A percentile compares a stretch with the other conserved stretches of the same genome.
These are phyloP conservation scores for Dothistroma pini DNA, from an alignment of 2,329 filamentous ascomycete species.

Conservation along the genomic window DNA sequence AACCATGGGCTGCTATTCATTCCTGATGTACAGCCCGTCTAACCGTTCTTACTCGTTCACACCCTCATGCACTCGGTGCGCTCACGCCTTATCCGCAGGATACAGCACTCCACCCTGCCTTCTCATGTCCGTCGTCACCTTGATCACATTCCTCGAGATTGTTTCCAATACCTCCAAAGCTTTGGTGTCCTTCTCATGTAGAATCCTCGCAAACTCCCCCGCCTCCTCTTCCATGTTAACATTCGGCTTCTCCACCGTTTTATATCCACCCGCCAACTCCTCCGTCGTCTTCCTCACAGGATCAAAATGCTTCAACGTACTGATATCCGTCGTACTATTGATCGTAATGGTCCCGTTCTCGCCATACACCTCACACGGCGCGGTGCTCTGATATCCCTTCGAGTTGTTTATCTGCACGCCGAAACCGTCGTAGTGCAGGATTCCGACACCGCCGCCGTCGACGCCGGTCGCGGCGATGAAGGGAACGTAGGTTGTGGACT, in stretches of 20 bases:
- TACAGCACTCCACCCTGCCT: constrained; percentile 45
- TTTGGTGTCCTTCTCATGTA: constrained; percentile 39
- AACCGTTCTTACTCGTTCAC: no score
- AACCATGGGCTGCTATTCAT: no score
- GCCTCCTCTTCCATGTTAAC: constrained; percentile 49
- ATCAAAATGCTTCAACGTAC: constrained; percentile 40
- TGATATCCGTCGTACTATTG: constrained; percentile 46
- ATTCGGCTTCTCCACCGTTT: constrained; percentile 36
- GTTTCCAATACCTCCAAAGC: constrained; percentile 39
- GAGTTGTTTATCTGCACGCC: constrained; percentile 42
- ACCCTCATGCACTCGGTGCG: no score
- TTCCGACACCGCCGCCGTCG: constrained; percentile 45
- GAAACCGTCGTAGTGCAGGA: constrained; percentile 45
- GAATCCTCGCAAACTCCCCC: constrained; percentile 44
- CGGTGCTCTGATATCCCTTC: constrained; percentile 45
- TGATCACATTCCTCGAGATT: constrained; percentile 42
- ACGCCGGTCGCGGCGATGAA: constrained; percentile 44
- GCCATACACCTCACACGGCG: constrained; percentile 47
- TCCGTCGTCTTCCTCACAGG: constrained; percentile 43
- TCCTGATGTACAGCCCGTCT: no score
- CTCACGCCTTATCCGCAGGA: constrained; percentile 33
- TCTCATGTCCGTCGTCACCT: constrained; percentile 43
- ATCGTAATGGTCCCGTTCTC: constrained; percentile 46
- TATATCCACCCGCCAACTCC: constrained; percentile 37
- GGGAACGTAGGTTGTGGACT: constrained; percentile 41